phyloP scores from a whole-genome alignment of 148 eudicot genomes.

The Nyssa sinensis region DNA sequence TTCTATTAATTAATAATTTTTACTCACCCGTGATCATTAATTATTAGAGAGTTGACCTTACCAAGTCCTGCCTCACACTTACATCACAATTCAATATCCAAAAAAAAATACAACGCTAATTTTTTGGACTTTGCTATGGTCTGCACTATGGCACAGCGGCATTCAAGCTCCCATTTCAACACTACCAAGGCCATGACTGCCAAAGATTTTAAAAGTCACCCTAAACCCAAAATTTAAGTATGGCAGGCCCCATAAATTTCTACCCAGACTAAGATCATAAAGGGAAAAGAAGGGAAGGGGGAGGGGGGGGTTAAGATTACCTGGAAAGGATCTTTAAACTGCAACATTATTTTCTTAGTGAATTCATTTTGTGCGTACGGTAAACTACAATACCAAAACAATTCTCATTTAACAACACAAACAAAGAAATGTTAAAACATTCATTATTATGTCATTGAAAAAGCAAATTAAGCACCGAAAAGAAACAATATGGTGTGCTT shows the following conservation, averaged over 20 bases:
- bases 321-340: background rate
- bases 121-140: background rate
- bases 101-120: background rate
- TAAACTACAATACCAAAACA: background rate
- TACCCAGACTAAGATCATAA: too few species aligned
- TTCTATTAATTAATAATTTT: too few species aligned
- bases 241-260: background rate
- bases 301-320: background rate
- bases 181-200: background rate
- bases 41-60: too few species aligned
- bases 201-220: background rate
- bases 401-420: background rate
- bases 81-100: background rate
- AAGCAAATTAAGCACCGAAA: constrained; percentile 6
- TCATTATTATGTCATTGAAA: constrained; percentile 8
- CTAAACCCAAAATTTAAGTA: background rate
- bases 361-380: background rate
- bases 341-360: background rate
- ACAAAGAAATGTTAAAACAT: background rate
- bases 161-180: background rate
- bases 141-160: background rate
- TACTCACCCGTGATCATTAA: too few species aligned
- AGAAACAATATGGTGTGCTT: constrained; percentile 4
- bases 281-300: background rate
- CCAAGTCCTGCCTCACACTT: too few species aligned